Conservation (phyloP, 2,329 filamentous ascomycete species). For the Pseudogymnoascus sp. region DNA sequence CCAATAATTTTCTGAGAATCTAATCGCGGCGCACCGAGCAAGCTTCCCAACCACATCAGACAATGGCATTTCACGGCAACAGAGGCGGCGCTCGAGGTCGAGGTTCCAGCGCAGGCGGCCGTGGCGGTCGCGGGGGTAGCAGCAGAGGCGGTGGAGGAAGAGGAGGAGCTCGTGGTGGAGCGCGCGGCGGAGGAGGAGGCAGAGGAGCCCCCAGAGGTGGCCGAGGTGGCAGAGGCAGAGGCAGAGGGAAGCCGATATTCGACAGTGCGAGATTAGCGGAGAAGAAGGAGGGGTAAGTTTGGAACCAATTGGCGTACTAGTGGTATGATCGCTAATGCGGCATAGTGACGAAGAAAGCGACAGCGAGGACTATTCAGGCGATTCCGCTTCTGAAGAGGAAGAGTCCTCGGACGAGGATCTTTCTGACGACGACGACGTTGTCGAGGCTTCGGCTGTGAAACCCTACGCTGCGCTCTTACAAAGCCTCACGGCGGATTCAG, state of each 20-base stretch:
- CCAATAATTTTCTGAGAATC: constrained; percentile 11
- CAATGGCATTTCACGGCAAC: constrained; percentile 18
- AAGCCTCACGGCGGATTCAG: constrained; percentile 43
- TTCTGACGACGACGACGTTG: constrained; percentile 36
- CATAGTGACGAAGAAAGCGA: constrained; percentile 21
- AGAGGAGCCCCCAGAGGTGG: constrained; percentile 23
- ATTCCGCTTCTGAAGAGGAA: constrained; percentile 33
- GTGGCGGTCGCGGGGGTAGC: constrained; percentile 22
- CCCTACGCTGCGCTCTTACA: constrained; percentile 54
- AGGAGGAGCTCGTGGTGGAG: constrained; percentile 22
- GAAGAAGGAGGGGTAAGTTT: constrained; percentile 33
- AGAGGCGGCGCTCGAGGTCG: constrained; percentile 20
- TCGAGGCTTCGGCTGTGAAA: constrained; percentile 32
- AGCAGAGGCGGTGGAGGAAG: constrained; percentile 18
- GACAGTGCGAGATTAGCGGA: constrained; percentile 40
- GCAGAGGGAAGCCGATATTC: constrained; percentile 36
- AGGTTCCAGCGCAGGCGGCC: constrained; percentile 18
- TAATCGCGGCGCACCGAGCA: not conserved
- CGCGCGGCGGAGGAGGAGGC: constrained; percentile 28
- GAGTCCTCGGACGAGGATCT: constrained; percentile 39
- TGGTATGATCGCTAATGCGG: constrained; percentile 12
- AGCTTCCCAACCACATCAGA: constrained; percentile 7
- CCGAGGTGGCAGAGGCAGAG: constrained; percentile 19
- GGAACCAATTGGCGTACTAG: not conserved
- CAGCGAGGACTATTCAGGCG: constrained; percentile 30